Conservation (phyloP, 352 stramenopile genomes). For the Plasmopara halstedii region DNA sequence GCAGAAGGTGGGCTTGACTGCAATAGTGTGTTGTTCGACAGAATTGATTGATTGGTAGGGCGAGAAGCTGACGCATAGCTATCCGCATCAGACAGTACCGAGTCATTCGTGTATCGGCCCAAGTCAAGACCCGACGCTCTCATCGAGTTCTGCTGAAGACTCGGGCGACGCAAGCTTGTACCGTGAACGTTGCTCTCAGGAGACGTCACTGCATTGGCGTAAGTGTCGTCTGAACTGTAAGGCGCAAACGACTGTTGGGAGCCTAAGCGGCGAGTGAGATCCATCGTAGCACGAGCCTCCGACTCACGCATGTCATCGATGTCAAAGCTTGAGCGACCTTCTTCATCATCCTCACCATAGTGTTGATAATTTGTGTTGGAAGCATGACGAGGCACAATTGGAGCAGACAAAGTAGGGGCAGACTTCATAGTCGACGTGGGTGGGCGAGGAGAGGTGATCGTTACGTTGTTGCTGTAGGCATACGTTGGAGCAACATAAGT, state of each 20-base stretch:
- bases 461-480: slow-evolving; percentile 19
- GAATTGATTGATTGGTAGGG: slow-evolving; percentile 22
- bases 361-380: slow-evolving; percentile 21
- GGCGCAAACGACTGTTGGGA: slow-evolving; percentile 17
- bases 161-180: slow-evolving; percentile 47
- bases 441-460: slow-evolving; percentile 19
- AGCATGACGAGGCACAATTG: slow-evolving; percentile 25
- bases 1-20: slow-evolving; percentile 13
- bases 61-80: slow-evolving; percentile 27
- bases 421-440: slow-evolving; percentile 15
- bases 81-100: slow-evolving; percentile 17
- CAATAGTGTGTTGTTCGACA: slow-evolving; percentile 19
- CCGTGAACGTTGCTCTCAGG: slow-evolving; percentile 67
- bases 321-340: slow-evolving; percentile 73
- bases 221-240: slow-evolving; percentile 26
- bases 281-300: slow-evolving; percentile 28
- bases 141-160: slow-evolving; percentile 28
- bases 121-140: slow-evolving; percentile 17
- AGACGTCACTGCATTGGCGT: slow-evolving; percentile 48
- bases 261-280: slow-evolving; percentile 7
- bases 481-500: slow-evolving; percentile 19
- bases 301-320: slow-evolving; percentile 74
- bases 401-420: slow-evolving; percentile 29
- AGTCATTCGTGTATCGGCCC: slow-evolving; percentile 17
- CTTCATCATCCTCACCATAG: slow-evolving; percentile 25